Base-by-base conservation (phyloP, 495 filamentous ascomycete species). In the Lentithecium fluviatile region DNA sequence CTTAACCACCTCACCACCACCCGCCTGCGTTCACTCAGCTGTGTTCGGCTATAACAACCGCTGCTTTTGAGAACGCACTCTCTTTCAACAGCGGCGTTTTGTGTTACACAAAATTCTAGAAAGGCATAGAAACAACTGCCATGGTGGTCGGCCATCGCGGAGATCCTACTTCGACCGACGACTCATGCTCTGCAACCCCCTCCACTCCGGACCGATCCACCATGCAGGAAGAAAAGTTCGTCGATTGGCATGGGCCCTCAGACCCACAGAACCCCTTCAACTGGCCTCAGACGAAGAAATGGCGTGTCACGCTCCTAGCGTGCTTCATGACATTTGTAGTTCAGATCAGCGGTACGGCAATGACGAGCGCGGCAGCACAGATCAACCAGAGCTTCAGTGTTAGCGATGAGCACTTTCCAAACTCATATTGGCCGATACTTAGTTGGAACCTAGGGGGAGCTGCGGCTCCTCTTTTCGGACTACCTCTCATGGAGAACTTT, bases 401-500 rank as follows among this genome's bases (percentile, higher is more conserved):
- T 49, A 73, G 69, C 32, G 79, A 83, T 51, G 71, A 74, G 6
- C 56, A 55, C 2, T 82, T 82, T 52, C 77, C 80, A 8, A 69
- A 82, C 56, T 79, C 77, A 0, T 82, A 78, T 70, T 84, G 80
- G 80, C 70, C 76, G 1, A 73, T 81, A 4, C 71, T 77, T 1
- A 73, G 75, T 11, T 84, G 82, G 82, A 74, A 70, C 13, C 32
- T 78, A 0, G 81, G 82, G 0, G 81, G 76, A 1, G 78, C 72
- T 20, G 56, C 75, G 20, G 75, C 72, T 17, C 77, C 80, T 0
- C 58, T 83, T 19, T 38, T 82, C 24, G 67, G 77, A 19, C 66
- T 84, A 5, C 82, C 82, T 1, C 58, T 83, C 0, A 79, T 81
- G 74, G 82, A 83, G 56, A 73, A 79, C 49, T 75, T 74, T 43